Evolutionary conservation across 352 stramenopile genomes (phyloP).

Genomic region (Phytophthora megakarya): DNA sequence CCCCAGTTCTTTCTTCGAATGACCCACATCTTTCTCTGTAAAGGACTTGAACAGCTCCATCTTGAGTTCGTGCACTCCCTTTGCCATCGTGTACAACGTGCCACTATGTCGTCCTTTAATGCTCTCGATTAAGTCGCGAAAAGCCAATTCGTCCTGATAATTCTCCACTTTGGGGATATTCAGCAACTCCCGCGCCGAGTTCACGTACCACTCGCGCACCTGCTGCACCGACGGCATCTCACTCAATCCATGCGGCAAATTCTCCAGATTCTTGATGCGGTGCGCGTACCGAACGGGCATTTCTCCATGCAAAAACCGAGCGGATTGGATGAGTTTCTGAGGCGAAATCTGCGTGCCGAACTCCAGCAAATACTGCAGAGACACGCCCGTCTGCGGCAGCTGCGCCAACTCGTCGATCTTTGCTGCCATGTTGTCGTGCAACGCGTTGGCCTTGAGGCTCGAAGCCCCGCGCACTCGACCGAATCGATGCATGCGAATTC

Average conservation of each 20-base stretch:
- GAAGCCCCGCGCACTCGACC: constrained; percentile 7
- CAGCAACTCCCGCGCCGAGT: constrained; percentile 95
- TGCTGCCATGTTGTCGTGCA: constrained; percentile 56
- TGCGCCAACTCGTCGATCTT: constrained; percentile 73
- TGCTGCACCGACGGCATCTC: constrained; percentile 94
- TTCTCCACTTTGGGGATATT: constrained; percentile 84
- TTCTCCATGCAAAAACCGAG: constrained; percentile 97
- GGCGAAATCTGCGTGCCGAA: constrained; percentile 83
- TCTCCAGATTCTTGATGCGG: constrained; percentile 94
- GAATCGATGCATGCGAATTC: constrained; percentile 19
- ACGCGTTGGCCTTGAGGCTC: constrained; percentile 14
- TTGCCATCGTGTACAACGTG: constrained; percentile 99
- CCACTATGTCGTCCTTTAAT: constrained; percentile 98
- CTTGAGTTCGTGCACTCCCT: constrained; percentile 97
- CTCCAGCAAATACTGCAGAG: constrained; percentile 87
- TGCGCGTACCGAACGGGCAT: constrained; percentile 98
- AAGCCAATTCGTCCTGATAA: constrained; percentile 89
- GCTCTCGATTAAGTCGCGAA: constrained; percentile 94
- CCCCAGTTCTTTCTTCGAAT: constrained; percentile 56
- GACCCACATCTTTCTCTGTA: constrained; percentile 42
- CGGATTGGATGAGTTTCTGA: constrained; percentile 91
- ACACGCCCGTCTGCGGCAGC: constrained; percentile 86
- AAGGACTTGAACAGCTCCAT: constrained; percentile 84
- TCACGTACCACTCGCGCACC: constrained; percentile 97
- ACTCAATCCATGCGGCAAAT: constrained; percentile 94